phyloP scores from a whole-genome alignment of 441 rosid species.

The Rhodomyrtus psidioides region DNA sequence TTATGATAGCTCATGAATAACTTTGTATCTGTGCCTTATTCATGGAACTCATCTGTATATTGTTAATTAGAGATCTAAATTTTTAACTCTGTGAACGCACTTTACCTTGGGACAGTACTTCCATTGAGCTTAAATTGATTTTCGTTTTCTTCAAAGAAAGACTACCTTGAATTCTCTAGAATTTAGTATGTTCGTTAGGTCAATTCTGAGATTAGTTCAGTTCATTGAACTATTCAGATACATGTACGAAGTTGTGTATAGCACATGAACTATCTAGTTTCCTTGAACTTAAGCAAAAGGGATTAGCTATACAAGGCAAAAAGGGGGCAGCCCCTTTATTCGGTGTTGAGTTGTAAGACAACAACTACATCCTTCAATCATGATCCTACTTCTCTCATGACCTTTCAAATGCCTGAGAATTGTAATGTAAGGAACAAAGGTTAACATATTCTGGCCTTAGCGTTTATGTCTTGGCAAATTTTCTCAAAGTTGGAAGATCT shows the following conservation, averaged over 20 bases:
- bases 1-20: neutral
- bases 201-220: neutral
- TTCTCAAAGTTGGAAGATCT: neutral
- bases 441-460: neutral
- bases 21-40: neutral
- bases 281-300: neutral
- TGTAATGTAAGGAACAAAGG: neutral
- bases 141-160: neutral
- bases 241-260: neutral
- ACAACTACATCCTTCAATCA: neutral
- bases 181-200: neutral
- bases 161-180: neutral
- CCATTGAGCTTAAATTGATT: neutral
- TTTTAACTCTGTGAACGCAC: neutral
- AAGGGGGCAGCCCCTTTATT: neutral
- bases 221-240: neutral
- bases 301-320: neutral
- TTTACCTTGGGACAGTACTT: neutral
- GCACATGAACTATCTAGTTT: neutral
- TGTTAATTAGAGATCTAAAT: neutral
- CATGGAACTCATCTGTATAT: neutral
- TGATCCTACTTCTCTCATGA: neutral
- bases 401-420: neutral
- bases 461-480: neutral
- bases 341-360: neutral